phyloP scores from a whole-genome alignment of 129 eudicot species.

The Chrysanthemum makinoi region DNA sequence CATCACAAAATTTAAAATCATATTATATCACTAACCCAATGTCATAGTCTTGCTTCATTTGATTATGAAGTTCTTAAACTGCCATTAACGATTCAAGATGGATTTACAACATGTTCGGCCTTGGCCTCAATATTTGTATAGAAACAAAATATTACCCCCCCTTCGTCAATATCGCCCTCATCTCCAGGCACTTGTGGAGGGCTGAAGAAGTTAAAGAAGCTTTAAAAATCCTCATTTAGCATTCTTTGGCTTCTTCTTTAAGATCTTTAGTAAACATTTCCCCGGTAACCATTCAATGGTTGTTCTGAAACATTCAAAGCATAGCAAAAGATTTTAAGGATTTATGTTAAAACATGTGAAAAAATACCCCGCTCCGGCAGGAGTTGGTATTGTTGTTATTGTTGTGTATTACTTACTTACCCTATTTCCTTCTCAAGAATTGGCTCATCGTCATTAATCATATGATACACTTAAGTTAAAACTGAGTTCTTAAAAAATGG shows the following conservation, averaged over 20 bases:
- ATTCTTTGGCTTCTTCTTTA: constrained; percentile 78
- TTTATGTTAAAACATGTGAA: not conserved
- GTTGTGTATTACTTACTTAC: not conserved
- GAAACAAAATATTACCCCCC: constrained; percentile 44
- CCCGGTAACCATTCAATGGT: constrained; percentile 88
- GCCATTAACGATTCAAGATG: not conserved
- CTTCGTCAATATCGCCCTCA: constrained; percentile 89
- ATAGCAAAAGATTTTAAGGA: not conserved
- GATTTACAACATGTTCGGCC: too few relatives aligned
- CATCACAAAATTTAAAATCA: not conserved
- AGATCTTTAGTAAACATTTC: constrained; percentile 76
- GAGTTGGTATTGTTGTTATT: too few relatives aligned
- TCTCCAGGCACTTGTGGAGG: constrained; percentile 90
- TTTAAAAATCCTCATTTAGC: constrained; percentile 73
- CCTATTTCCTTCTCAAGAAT: too few relatives aligned
- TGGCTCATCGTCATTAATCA: too few relatives aligned
- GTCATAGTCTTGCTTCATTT: constrained; percentile 56
- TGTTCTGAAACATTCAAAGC: constrained; percentile 47
- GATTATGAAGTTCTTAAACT: too few relatives aligned
- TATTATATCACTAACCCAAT: constrained; percentile 56
- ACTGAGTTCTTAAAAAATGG: too few relatives aligned
- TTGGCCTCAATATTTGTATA: not conserved
- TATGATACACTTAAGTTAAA: too few relatives aligned
- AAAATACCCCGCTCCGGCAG: not conserved
- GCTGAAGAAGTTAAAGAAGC: constrained; percentile 86